Base-by-base conservation (phyloP, 2,329 filamentous ascomycete genomes). In the Phoma sp. region DNA sequence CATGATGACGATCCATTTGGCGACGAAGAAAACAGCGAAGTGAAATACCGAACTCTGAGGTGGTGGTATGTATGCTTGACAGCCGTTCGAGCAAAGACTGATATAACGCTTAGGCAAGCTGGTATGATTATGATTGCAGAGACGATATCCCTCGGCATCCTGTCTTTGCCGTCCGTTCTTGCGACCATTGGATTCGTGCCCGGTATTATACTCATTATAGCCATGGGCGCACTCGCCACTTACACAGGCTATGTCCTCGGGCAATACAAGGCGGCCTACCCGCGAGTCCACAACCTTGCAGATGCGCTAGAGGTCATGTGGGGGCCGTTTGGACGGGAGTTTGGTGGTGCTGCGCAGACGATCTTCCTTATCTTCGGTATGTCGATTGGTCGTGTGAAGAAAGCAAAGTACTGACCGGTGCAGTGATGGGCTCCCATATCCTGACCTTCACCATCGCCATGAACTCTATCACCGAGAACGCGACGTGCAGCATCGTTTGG, bases 371-470 rank as follows among this genome's bases (percentile, higher is more conserved):
- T 87, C 55, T 88, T 90, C 74, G 82, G 88, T 64, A 85, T 88
- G 73, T 45, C 17, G 9, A 21, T 13, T 13, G 9, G 10, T 3
- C 15, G 9, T 6, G 6, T 31, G 1, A 21, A 15, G 19, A n/a
- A 29, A 21, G 25, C 9, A 17, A 40, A 31, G 15, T 15, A 21
- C 45, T 55, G 22, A 55, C 31, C 5, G n/a, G 3, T 41, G 7
- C 27, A 55, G 52, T 55, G 12, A 55, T 55, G 52, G 85, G 84
- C 37, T 88, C 86, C n/a, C 88, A 91, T 74, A 80, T 88, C 54
- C 76, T 90, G 60, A 88, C 87, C 0, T 89, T 89, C 63, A 84
- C 81, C 32, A 87, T 89, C 63, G 87, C 86, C 63, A 84, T 89
- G 73, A 84, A 85, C 63, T 84, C 81, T 44, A 78, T 90, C 37